These are phyloP conservation scores for Penicilliopsis zonata DNA, from an alignment of 495 filamentous ascomycete species.

Conservation along the genomic window DNA sequence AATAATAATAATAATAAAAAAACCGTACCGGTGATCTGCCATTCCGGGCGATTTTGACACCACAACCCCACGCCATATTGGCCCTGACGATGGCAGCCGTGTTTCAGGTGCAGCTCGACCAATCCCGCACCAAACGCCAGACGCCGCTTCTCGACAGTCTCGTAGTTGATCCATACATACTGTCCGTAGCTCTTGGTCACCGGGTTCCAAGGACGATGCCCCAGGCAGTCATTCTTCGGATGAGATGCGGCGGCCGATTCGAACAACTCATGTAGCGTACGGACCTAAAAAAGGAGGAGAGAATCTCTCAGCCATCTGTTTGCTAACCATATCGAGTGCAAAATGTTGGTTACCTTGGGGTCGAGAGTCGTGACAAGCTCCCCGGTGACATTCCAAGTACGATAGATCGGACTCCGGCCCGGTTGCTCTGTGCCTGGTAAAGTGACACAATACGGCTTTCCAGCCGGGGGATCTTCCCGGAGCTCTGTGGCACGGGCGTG, in stretches of 20 bases:
- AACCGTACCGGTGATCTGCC: conserved; percentile 76
- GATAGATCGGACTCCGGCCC: conserved; percentile 65
- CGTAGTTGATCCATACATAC: conserved; percentile 79
- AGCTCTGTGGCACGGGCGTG: conserved; percentile 31
- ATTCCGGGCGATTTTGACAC: conserved; percentile 94
- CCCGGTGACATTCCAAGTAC: conserved; percentile 67
- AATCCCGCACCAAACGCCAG: conserved; percentile 80
- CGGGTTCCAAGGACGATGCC: conserved; percentile 69
- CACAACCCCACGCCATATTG: conserved; percentile 86
- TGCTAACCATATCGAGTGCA: conserved; percentile 6
- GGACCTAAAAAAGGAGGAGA: conserved; percentile 1
- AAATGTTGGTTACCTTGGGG: conserved; percentile 40
- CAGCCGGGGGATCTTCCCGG: conserved; percentile 28
- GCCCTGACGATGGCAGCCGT: conserved; percentile 42
- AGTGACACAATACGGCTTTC: conserved; percentile 42
- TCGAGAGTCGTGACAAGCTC: conserved; percentile 62
- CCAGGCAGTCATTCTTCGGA: conserved; percentile 57
- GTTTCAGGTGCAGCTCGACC: conserved; percentile 64
- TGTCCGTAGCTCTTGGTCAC: conserved; percentile 60
- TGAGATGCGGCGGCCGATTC: conserved; percentile 52
- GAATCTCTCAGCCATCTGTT: too few relatives aligned
- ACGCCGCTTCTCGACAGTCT: conserved; percentile 64
- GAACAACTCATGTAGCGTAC: conserved; percentile 58
- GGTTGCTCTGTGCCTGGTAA: conserved; percentile 62
- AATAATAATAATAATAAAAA: background rate